A percentile compares a stretch with the other conserved stretches of the same genome.
Evolutionary conservation across 345 rosid species (phyloP).

Genomic region (Mallotus nudiflorus): DNA sequence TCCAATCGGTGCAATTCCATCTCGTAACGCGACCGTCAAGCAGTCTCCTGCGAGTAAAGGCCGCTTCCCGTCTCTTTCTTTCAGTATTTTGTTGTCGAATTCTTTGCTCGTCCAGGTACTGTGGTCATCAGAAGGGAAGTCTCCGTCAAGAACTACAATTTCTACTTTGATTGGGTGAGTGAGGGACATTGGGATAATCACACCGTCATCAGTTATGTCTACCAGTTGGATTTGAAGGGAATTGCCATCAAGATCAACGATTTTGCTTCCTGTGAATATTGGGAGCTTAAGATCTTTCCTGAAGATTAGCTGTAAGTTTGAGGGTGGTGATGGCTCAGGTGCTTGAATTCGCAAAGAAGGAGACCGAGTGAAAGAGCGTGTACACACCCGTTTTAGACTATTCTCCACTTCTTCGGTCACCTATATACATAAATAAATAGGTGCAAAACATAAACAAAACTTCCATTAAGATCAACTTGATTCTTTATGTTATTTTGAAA

Average conservation of each 20-base stretch:
- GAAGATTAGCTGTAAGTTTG: slow-evolving; percentile 43
- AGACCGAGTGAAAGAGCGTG: slow-evolving; percentile 38
- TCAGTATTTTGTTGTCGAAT: slow-evolving; percentile 55
- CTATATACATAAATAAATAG: slow-evolving; percentile 30
- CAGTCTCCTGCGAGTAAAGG: slow-evolving; percentile 84
- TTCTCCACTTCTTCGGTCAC: slow-evolving; percentile 77
- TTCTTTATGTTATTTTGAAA: not conserved
- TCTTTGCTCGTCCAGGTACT: slow-evolving; percentile 63
- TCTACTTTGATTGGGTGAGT: slow-evolving; percentile 62
- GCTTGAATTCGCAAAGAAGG: slow-evolving; percentile 50
- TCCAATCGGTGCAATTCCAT: slow-evolving; percentile 51
- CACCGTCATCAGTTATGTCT: slow-evolving; percentile 28
- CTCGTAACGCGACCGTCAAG: slow-evolving; percentile 47
- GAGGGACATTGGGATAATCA: slow-evolving; percentile 23
- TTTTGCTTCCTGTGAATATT: slow-evolving; percentile 73
- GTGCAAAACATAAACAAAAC: not conserved
- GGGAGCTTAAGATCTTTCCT: slow-evolving; percentile 34
- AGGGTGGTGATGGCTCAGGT: slow-evolving; percentile 44
- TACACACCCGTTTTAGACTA: slow-evolving; percentile 36
- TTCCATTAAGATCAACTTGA: not conserved
- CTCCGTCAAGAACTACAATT: slow-evolving; percentile 77
- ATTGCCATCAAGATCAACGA: slow-evolving; percentile 40
- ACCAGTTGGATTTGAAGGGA: slow-evolving; percentile 58
- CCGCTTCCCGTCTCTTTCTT: slow-evolving; percentile 79
- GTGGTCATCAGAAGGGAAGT: slow-evolving; percentile 47